phyloP scores from a whole-genome alignment of 2,329 filamentous ascomycete species.

The Aspergillus floridensis region DNA sequence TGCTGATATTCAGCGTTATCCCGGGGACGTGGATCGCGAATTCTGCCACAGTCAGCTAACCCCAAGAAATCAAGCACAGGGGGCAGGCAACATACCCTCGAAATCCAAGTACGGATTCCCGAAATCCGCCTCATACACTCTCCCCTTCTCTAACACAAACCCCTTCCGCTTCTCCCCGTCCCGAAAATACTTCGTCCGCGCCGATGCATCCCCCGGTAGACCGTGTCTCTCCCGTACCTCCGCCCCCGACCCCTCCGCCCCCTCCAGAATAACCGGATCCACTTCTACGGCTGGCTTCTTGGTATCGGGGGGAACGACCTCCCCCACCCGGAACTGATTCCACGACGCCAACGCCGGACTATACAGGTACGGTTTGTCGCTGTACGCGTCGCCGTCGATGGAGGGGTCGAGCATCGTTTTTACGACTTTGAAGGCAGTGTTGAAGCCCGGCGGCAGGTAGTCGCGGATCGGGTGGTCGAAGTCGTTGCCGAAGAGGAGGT shows the following conservation, averaged over 20 bases:
- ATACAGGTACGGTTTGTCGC: constrained; percentile 81
- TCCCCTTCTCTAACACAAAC: constrained; percentile 62
- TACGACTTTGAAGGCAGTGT: constrained; percentile 77
- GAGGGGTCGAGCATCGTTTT: constrained; percentile 91
- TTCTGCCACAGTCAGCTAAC: constrained; percentile 19
- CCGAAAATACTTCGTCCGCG: constrained; percentile 61
- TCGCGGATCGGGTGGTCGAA: constrained; percentile 89
- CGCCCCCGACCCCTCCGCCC: constrained; percentile 57
- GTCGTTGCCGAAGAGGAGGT: constrained; percentile 91
- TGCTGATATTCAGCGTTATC: constrained; percentile 34
- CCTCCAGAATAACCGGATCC: constrained; percentile 61
- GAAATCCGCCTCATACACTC: constrained; percentile 68
- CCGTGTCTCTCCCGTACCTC: constrained; percentile 47
- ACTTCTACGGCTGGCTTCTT: constrained; percentile 36
- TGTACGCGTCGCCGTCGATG: constrained; percentile 83
- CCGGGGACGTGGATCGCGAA: constrained; percentile 41
- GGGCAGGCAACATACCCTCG: constrained; percentile 49
- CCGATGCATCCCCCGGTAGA: constrained; percentile 54
- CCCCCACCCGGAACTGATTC: constrained; percentile 70
- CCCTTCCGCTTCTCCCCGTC: constrained; percentile 52
- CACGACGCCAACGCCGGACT: constrained; percentile 77
- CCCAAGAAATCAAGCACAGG: too few relatives aligned
- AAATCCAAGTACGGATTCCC: constrained; percentile 94
- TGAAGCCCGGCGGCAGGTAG: constrained; percentile 80
- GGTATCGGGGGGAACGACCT: constrained; percentile 18